Conservation (phyloP, 2,329 filamentous ascomycete species). For the Sclerotinia nivalis region DNA sequence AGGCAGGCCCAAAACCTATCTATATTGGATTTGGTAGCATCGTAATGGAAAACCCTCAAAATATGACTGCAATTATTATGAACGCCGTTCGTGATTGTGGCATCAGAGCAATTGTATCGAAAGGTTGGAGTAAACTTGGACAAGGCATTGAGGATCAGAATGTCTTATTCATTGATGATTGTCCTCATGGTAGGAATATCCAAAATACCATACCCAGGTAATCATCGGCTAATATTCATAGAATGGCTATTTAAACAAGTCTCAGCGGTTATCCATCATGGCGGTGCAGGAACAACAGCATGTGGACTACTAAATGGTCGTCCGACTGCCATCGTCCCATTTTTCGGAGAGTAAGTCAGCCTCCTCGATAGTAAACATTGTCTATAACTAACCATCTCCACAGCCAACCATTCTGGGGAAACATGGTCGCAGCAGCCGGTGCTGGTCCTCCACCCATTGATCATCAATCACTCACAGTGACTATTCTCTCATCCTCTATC, state of each 20-base stretch:
- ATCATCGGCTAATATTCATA: not conserved
- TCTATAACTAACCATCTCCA: not conserved
- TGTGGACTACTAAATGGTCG: constrained; percentile 69
- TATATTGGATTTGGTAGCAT: constrained; percentile 79
- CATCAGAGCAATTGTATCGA: constrained; percentile 69
- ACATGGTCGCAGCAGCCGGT: constrained; percentile 62
- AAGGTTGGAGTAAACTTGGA: constrained; percentile 74
- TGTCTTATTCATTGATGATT: constrained; percentile 71
- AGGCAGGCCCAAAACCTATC: constrained; percentile 58
- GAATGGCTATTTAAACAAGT: constrained; percentile 72
- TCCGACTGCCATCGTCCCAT: constrained; percentile 66
- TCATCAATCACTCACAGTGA: constrained; percentile 64
- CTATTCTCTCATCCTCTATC: constrained; percentile 68
- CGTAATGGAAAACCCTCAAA: constrained; percentile 68
- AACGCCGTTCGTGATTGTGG: constrained; percentile 64
- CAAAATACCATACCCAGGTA: too few relatives aligned
- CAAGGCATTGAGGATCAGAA: constrained; percentile 56
- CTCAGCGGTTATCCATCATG: constrained; percentile 34
- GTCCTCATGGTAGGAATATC: constrained; percentile 55
- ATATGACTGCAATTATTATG: constrained; percentile 70
- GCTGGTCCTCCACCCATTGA: constrained; percentile 68
- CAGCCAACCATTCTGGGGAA: constrained; percentile 71
- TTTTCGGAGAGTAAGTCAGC: constrained; percentile 62
- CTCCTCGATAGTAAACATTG: not conserved
- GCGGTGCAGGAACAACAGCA: constrained; percentile 53